These are phyloP conservation scores for Clitopilus passeckerianus DNA, from an alignment of 768 basidiomycete genomes.

Conservation along the genomic window DNA sequence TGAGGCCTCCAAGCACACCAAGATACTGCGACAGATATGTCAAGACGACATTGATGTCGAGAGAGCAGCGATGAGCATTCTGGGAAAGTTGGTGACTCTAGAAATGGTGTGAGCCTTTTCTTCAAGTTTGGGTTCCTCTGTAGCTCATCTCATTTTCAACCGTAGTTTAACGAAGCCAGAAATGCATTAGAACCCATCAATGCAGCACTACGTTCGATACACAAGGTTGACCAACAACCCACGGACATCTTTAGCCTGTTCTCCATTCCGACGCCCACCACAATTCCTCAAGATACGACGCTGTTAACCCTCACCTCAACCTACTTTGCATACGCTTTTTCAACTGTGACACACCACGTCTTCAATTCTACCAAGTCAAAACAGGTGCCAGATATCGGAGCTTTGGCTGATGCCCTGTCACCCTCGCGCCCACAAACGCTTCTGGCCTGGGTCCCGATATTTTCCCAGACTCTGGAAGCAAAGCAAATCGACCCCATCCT, in stretches of 20 bases:
- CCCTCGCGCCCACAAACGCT: constrained; percentile 28
- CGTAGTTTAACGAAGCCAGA: constrained; percentile 50
- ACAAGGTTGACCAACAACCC: constrained; percentile 12
- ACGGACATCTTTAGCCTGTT: constrained; percentile 24
- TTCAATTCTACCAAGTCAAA: constrained; percentile 1
- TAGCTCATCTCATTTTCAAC: neutral
- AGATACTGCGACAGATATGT: constrained; percentile 36
- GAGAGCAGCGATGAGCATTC: constrained; percentile 61
- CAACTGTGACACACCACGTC: constrained; percentile 26
- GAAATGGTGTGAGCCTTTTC: constrained; percentile 56
- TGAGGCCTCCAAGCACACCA: constrained; percentile 39
- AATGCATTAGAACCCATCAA: constrained; percentile 42
- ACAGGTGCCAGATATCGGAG: neutral
- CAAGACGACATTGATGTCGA: constrained; percentile 61
- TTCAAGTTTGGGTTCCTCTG: neutral
- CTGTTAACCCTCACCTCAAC: constrained; percentile 54
- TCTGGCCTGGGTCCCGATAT: constrained; percentile 47
- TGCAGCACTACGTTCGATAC: constrained; percentile 31
- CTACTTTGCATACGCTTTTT: constrained; percentile 53
- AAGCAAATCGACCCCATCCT: constrained; percentile 56
- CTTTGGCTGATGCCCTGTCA: constrained; percentile 16
- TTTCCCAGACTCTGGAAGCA: constrained; percentile 31
- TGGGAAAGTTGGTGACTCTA: constrained; percentile 61
- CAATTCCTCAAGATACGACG: constrained; percentile 20
- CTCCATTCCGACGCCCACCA: constrained; percentile 37